These are phyloP conservation scores for Clonostachys chloroleuca DNA, from an alignment of 2,329 filamentous ascomycete species.

Conservation along the genomic window DNA sequence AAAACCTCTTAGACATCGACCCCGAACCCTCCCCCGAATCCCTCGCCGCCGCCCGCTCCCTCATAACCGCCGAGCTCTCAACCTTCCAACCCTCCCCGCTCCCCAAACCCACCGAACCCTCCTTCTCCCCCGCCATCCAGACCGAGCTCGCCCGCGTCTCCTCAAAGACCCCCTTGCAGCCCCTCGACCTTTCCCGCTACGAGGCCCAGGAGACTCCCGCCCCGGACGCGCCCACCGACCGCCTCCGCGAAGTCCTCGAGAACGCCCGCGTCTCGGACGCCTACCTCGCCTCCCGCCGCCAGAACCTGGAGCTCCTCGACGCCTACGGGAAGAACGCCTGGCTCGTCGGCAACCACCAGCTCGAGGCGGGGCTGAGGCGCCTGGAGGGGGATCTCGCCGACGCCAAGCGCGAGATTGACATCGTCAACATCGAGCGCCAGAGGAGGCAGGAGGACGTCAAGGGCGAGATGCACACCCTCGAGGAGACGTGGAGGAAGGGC, in stretches of 20 bases:
- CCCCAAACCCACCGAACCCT: conserved; percentile 44
- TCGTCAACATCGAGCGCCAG: conserved; percentile 66
- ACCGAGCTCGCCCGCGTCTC: conserved; percentile 66
- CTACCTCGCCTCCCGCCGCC: conserved; percentile 46
- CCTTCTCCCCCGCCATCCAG: conserved; percentile 62
- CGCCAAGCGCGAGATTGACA: conserved; percentile 65
- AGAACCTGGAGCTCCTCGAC: conserved; percentile 69
- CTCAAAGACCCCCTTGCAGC: conserved; percentile 30
- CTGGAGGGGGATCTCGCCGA: conserved; percentile 73
- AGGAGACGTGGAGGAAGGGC: conserved; percentile 75
- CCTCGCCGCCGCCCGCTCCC: conserved; percentile 61
- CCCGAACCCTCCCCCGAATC: conserved; percentile 57
- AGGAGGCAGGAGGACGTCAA: conserved; percentile 64
- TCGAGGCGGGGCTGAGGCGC: conserved; percentile 61
- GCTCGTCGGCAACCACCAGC: conserved; percentile 77
- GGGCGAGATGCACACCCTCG: conserved; percentile 69
- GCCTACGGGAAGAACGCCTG: conserved; percentile 84
- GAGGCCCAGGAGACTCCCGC: conserved; percentile 61
- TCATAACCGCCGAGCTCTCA: conserved; percentile 62
- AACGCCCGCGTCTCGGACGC: conserved; percentile 42
- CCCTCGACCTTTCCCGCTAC: conserved; percentile 75
- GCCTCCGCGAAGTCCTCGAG: conserved; percentile 61
- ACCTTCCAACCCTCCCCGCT: conserved; percentile 45
- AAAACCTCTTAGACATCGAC: conserved; percentile 67
- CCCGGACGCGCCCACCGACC: conserved; percentile 11